Conservation (phyloP, 2,329 filamentous ascomycete genomes). For the Aaosphaeria arxii region DNA sequence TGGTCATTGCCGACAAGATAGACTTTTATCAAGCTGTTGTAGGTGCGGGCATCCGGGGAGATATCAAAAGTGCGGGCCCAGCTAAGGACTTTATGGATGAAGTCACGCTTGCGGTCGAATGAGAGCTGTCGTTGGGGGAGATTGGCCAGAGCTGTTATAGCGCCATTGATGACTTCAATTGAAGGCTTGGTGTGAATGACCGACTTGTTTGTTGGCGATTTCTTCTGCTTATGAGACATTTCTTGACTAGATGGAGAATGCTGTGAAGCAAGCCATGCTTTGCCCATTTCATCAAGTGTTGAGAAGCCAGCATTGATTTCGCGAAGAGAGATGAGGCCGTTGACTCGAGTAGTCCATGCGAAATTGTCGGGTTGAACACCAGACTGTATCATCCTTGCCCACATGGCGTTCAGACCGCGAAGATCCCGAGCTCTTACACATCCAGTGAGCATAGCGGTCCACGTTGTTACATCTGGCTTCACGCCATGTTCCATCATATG, state of each 20-base stretch:
- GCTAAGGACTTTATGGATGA: slow-evolving; percentile 37
- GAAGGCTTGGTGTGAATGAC: slow-evolving; percentile 54
- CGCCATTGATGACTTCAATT: slow-evolving; percentile 67
- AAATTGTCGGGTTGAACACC: slow-evolving; percentile 60
- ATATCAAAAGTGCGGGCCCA: slow-evolving; percentile 46
- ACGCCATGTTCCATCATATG: slow-evolving; percentile 54
- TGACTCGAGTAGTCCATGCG: slow-evolving; percentile 70
- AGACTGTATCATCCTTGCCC: slow-evolving; percentile 60
- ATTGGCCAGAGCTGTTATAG: slow-evolving; percentile 60
- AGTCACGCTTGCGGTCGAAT: slow-evolving; percentile 40
- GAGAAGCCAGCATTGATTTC: slow-evolving; percentile 56
- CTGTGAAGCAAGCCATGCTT: slow-evolving; percentile 50
- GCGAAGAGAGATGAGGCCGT: slow-evolving; percentile 59
- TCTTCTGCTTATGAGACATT: slow-evolving; percentile 7
- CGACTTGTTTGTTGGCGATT: slow-evolving; percentile 14
- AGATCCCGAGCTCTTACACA: slow-evolving; percentile 60
- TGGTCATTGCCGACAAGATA: slow-evolving; percentile 52
- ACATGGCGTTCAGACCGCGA: slow-evolving; percentile 62
- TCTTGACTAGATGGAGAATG: slow-evolving; percentile 4
- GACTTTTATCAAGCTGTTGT: slow-evolving; percentile 67
- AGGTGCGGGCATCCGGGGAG: slow-evolving; percentile 50
- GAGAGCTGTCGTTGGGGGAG: slow-evolving; percentile 21
- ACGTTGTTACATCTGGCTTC: slow-evolving; percentile 62
- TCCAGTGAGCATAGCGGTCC: slow-evolving; percentile 71
- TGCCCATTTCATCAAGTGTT: slow-evolving; percentile 65